These are phyloP conservation scores for Cryphonectria carpinicola DNA, from an alignment of 2,329 filamentous ascomycete species.

Conservation along the genomic window DNA sequence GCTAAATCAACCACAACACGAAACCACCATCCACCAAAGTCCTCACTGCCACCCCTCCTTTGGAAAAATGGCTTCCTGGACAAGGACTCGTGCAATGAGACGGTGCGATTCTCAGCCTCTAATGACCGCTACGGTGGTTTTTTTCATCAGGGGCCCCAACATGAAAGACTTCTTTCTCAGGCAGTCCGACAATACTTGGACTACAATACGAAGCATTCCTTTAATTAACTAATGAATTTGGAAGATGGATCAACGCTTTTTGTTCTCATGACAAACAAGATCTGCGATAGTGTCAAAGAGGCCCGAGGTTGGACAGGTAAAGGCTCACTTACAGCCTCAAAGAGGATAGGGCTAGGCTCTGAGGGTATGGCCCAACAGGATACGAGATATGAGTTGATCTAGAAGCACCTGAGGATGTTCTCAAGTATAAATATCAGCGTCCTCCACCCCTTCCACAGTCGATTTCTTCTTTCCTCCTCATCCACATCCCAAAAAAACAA, in stretches of 20 bases:
- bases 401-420: neutral
- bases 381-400: neutral
- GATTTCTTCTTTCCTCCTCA: conserved; percentile 27
- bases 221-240: neutral
- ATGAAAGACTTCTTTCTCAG: neutral
- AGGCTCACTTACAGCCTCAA: neutral
- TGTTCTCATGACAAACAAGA: neutral
- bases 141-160: neutral
- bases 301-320: too few relatives aligned
- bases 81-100: neutral
- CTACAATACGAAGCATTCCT: conserved; percentile 15
- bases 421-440: conserved; percentile 33
- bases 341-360: neutral
- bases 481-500: conserved; percentile 29
- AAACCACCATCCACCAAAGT: neutral
- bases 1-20: neutral
- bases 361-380: neutral
- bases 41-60: neutral
- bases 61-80: neutral
- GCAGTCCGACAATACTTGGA: conserved; percentile 24
- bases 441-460: conserved; percentile 24
- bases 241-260: conserved; percentile 1
- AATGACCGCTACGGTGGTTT: neutral
- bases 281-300: neutral
- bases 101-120: neutral